Conservation (phyloP, 768 basidiomycete genomes). For the Boletus sp. region DNA sequence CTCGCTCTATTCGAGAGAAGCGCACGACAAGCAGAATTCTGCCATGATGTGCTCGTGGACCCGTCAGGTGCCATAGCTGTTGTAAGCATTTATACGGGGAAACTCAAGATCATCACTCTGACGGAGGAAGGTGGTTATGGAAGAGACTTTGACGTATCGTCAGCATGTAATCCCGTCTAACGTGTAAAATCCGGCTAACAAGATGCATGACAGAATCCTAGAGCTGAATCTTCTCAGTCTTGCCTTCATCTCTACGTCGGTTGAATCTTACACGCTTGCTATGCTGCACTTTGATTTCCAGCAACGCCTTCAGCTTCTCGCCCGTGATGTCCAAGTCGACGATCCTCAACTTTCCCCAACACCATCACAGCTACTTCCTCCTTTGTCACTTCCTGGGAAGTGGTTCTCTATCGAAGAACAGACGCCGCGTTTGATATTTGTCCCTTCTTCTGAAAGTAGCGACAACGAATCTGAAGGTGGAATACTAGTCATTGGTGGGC, state of each 20-base stretch:
- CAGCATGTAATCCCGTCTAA: constrained; percentile 27
- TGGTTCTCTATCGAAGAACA: constrained; percentile 40
- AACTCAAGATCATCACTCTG: constrained; percentile 61
- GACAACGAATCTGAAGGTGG: constrained; percentile 54
- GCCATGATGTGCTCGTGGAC: constrained; percentile 66
- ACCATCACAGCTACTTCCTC: constrained; percentile 44
- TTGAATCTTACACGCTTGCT: constrained; percentile 52
- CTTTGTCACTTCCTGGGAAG: constrained; percentile 52
- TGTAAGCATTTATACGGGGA: constrained; percentile 66
- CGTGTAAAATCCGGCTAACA: constrained; percentile 2
- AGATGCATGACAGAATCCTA: constrained; percentile 43
- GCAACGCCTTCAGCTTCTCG: constrained; percentile 58
- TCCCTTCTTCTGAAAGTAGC: constrained; percentile 26
- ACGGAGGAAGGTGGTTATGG: constrained; percentile 49
- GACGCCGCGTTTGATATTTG: constrained; percentile 40
- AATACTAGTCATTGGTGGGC: constrained; percentile 67
- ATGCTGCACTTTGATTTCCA: constrained; percentile 68
- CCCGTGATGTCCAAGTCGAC: constrained; percentile 51
- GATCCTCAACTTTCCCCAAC: constrained; percentile 52
- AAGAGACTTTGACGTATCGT: constrained; percentile 66
- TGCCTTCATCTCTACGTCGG: constrained; percentile 49
- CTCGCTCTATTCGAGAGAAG: constrained; percentile 56
- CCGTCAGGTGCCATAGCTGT: constrained; percentile 59
- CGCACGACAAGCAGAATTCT: constrained; percentile 67
- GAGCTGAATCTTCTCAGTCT: constrained; percentile 70